Conservation (phyloP, 225 moss, liverwort and hornwort genomes). For the Lunularia cruciata region DNA sequence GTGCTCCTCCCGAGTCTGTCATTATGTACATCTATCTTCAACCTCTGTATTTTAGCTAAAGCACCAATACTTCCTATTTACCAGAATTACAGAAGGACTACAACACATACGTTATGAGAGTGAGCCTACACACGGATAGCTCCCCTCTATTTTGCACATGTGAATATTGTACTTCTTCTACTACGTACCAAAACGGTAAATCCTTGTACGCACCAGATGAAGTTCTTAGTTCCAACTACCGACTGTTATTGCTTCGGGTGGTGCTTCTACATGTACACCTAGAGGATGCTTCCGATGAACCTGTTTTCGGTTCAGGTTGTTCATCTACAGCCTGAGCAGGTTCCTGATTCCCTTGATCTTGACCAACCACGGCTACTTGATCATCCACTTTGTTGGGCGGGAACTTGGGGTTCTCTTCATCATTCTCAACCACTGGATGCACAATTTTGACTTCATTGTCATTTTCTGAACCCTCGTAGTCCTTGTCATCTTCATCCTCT, state of each 20-base stretch:
- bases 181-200: no score
- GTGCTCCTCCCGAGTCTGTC: no score
- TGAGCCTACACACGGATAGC: no score
- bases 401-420: neutral
- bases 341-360: conserved; percentile 4
- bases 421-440: neutral
- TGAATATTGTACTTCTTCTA: no score
- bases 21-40: no score
- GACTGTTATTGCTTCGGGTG: conserved; percentile 14
- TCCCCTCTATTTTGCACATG: no score
- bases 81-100: no score
- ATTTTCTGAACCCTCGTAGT: conserved; percentile 19
- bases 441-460: neutral
- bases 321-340: conserved; percentile 11
- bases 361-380: neutral
- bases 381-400: conserved; percentile 9
- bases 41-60: no score
- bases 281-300: conserved; percentile 14
- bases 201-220: no score
- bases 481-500: conserved; percentile 15
- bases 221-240: neutral
- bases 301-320: conserved; percentile 10
- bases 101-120: no score
- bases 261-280: conserved; percentile 16
- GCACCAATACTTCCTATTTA: no score